Evolutionary conservation across 179 eudicot genomes (phyloP).

Genomic region (Carnegiea gigantea): DNA sequence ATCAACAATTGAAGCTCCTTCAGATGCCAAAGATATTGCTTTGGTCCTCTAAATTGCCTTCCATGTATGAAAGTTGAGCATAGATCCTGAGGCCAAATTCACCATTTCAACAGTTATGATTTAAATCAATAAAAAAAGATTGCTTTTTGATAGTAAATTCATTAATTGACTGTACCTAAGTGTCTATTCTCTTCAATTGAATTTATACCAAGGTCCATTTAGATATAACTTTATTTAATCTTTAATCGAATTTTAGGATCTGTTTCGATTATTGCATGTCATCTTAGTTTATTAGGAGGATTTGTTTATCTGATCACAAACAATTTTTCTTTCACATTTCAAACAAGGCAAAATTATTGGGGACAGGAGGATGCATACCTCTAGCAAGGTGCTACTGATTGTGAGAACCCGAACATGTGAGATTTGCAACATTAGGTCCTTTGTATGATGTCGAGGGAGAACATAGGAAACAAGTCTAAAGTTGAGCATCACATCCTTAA

Average conservation of each 20-base stretch:
- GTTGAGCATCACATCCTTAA: conserved; percentile 14
- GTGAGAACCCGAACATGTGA: conserved; percentile 19
- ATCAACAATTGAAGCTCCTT: conserved; percentile 25
- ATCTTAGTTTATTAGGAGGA: too few relatives aligned
- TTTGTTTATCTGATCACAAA: too few relatives aligned
- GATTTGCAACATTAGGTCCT: neutral
- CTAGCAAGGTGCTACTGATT: conserved; percentile 19
- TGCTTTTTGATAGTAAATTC: neutral
- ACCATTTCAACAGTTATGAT: neutral
- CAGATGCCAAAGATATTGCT: conserved; percentile 21
- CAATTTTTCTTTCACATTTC: too few relatives aligned
- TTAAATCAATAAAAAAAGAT: too few relatives aligned
- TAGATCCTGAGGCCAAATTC: conserved; percentile 16
- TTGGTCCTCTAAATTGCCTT: neutral
- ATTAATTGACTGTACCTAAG: neutral
- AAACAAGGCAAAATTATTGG: too few relatives aligned
- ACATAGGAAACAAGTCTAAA: neutral
- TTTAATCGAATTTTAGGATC: too few relatives aligned
- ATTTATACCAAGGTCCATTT: too few relatives aligned
- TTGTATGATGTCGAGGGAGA: neutral
- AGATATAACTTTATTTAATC: too few relatives aligned
- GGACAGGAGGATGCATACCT: conserved; percentile 14
- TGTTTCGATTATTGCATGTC: too few relatives aligned
- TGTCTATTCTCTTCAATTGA: too few relatives aligned
- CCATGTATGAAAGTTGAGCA: conserved; percentile 6